Evolutionary conservation across 2,329 filamentous ascomycete species (phyloP).

Genomic region (Aspergillus versicolor): DNA sequence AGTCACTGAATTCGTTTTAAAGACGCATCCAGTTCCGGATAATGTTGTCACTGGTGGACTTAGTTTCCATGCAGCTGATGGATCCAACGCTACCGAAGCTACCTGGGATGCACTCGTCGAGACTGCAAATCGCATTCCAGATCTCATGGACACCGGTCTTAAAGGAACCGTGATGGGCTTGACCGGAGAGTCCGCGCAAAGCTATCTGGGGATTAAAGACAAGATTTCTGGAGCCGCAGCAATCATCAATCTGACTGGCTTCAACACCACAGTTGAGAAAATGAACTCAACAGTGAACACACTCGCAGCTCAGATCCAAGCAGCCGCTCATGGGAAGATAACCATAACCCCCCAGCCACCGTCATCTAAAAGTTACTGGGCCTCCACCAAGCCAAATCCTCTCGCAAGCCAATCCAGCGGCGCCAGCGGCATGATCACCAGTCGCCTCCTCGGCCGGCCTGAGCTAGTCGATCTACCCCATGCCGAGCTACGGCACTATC

Average conservation of each 20-base stretch:
- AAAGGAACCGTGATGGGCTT: slow-evolving; percentile 6
- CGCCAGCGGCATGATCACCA: slow-evolving; percentile 29
- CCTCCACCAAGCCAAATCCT: slow-evolving; percentile 21
- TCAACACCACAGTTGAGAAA: background rate
- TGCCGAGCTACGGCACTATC: slow-evolving; percentile 2
- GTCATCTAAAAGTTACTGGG: background rate
- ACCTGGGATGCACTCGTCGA: slow-evolving; percentile 33
- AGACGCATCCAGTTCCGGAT: slow-evolving; percentile 14
- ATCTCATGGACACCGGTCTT: slow-evolving; percentile 21
- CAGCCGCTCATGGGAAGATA: background rate
- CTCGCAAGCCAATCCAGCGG: slow-evolving; percentile 28
- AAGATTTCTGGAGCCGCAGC: background rate
- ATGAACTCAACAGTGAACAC: background rate
- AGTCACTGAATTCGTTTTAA: slow-evolving; percentile 23
- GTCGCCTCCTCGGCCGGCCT: slow-evolving; percentile 35
- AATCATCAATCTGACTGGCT: background rate
- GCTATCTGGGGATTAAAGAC: too few species aligned
- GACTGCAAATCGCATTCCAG: slow-evolving; percentile 16
- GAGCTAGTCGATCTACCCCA: slow-evolving; percentile 25
- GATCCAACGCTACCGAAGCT: slow-evolving; percentile 12
- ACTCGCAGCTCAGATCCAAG: background rate
- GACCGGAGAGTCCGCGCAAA: background rate
- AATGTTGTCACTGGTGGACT: slow-evolving; percentile 19
- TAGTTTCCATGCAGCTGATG: slow-evolving; percentile 18
- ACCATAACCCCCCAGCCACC: background rate